phyloP scores from a whole-genome alignment of 441 rosid genomes.

The Macaranga tanarius region DNA sequence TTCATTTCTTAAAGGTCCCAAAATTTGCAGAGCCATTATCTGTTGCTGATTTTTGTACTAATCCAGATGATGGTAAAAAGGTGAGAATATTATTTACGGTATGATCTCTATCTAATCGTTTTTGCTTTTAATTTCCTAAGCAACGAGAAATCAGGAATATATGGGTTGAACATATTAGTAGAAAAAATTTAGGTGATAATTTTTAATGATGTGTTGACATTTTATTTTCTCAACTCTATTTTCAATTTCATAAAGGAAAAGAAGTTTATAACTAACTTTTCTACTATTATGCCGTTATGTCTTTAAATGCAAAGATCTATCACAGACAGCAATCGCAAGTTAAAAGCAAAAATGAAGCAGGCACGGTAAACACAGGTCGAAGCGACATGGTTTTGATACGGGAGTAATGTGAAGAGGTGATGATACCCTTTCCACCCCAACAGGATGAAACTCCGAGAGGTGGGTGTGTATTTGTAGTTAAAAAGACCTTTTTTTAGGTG shows the following conservation, averaged over 20 bases:
- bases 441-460: too few relatives aligned
- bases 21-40: slow-evolving; percentile 47
- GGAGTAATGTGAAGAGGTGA: slow-evolving; percentile 58
- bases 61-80: slow-evolving; percentile 31
- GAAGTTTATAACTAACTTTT: neutral
- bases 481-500: too few relatives aligned
- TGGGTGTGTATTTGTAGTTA: too few relatives aligned
- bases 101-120: neutral
- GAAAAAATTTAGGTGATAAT: slow-evolving; percentile 42
- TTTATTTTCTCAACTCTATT: neutral
- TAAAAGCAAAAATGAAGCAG: slow-evolving; percentile 42
- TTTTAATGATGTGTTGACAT: slow-evolving; percentile 6
- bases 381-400: slow-evolving; percentile 48
- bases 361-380: slow-evolving; percentile 58
- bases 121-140: neutral
- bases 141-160: slow-evolving; percentile 26
- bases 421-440: too few relatives aligned
- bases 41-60: slow-evolving; percentile 38
- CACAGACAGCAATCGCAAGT: slow-evolving; percentile 36
- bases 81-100: slow-evolving; percentile 57
- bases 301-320: slow-evolving; percentile 29
- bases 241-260: neutral
- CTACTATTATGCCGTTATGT: too few relatives aligned
- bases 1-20: slow-evolving; percentile 16
- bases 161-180: slow-evolving; percentile 51